A percentile compares a stretch with the other conserved stretches of the same genome.
These are phyloP conservation scores for Colletotrichum spaethianum DNA, from an alignment of 2,329 filamentous ascomycete genomes.

Conservation along the genomic window DNA sequence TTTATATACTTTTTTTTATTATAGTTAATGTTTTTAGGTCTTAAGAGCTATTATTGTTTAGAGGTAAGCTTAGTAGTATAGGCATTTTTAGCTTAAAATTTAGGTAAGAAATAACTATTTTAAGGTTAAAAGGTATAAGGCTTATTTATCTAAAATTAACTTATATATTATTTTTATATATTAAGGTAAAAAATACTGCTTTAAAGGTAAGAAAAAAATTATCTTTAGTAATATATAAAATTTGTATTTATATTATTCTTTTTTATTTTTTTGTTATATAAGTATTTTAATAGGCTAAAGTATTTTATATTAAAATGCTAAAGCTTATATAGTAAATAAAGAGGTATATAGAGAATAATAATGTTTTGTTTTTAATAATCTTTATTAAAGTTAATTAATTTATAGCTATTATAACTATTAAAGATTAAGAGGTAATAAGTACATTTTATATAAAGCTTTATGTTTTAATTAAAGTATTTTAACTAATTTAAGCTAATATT, in stretches of 20 bases:
- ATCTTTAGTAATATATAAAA: neutral
- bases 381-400: too few species aligned
- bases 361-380: neutral
- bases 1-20: too few species aligned
- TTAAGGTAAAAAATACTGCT: neutral
- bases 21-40: neutral
- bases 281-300: neutral
- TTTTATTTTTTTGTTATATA: neutral
- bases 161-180: neutral
- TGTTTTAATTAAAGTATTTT: neutral
- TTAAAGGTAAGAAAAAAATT: neutral
- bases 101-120: neutral
- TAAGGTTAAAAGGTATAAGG: neutral
- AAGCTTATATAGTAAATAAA: neutral
- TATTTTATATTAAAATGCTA: neutral
- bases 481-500: neutral
- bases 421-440: neutral
- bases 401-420: neutral
- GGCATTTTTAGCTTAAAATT: neutral
- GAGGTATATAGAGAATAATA: neutral
- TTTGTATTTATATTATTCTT: neutral
- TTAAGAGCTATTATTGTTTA: neutral
- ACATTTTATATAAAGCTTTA: neutral
- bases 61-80: neutral
- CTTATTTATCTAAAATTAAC: neutral